Base-by-base conservation (phyloP, 306 rosid species). In the Cucurbita maxima region DNA sequence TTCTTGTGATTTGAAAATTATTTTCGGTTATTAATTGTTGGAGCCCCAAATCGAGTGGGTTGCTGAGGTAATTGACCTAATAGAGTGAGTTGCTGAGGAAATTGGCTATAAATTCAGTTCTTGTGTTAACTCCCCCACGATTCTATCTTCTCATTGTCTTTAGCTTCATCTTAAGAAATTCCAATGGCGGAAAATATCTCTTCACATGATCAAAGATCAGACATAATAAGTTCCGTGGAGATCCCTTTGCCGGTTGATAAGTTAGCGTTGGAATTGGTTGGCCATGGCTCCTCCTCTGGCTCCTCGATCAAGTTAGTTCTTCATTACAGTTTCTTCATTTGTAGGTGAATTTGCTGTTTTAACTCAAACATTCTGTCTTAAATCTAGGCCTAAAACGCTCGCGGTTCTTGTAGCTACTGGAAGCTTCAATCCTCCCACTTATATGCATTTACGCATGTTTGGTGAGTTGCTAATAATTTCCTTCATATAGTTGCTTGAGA, bases 351-450 rank as follows among this genome's bases (percentile, higher is more conserved):
- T 45, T 30, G 0, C 73, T 47, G 41, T 6, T 12, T 67, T 43
- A 44, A 68, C 41, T 68, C 57, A 5, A 19, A 30, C 41, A 68
- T n/a, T 12, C 20, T 79, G 52, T 75, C 44, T 1, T 60, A 40
- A 58, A 25, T 72, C 50, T 59, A 92, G 92, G 59, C 83, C 76
- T 77, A 87, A 83, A 84, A 82, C 75, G 79, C 79, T 82, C 77
- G 92, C 85, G 37, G 82, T 87, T 76, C 87, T 93, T 57, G 87
- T 90, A 14, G 88, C 91, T 52, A 84, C 90, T 36, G 94, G 94
- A 83, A 93, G 98, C 82, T 93, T 93, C 87, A 93, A 90, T 79
- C 97, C 98, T 55, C 94, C 98, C 22, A 93, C 98, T 34, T 90
- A 83, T 73, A 93, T 93, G 97, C 98, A 93, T 84, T 83, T 90